Conservation (phyloP, 768 basidiomycete genomes). For the Leccinum pellstonianum region DNA sequence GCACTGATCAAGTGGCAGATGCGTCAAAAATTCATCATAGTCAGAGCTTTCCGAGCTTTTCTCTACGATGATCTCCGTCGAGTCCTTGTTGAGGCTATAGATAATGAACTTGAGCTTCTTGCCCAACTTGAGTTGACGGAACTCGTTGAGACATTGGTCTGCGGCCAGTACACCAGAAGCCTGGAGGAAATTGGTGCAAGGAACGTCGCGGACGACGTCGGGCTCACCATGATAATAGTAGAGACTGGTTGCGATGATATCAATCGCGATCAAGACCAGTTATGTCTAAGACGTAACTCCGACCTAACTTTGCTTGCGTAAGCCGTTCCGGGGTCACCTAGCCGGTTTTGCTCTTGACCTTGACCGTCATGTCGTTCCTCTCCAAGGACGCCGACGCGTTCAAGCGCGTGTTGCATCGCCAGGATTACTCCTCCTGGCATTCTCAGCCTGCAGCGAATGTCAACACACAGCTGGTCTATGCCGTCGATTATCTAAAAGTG, state of each 20-base stretch:
- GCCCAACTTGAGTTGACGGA: constrained; percentile 22
- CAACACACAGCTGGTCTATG: constrained; percentile 85
- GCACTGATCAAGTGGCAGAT: constrained; percentile 72
- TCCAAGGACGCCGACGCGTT: constrained; percentile 71
- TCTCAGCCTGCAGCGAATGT: constrained; percentile 86
- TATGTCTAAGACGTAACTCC: constrained; percentile 18
- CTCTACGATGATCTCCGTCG: constrained; percentile 73
- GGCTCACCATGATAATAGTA: constrained; percentile 33
- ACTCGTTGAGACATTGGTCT: constrained; percentile 43
- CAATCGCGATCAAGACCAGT: constrained; percentile 23
- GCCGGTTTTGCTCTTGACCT: constrained; percentile 4
- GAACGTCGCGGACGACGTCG: constrained; percentile 1
- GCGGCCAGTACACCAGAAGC: constrained; percentile 47
- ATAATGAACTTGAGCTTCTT: constrained; percentile 85
- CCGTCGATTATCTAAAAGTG: constrained; percentile 80
- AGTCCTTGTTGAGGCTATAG: constrained; percentile 58
- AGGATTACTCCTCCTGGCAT: constrained; percentile 77
- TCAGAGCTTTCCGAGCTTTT: constrained; percentile 50
- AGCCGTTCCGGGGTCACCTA: background rate
- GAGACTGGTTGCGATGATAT: constrained; percentile 19
- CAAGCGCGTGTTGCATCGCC: constrained; percentile 60
- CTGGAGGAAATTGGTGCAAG: constrained; percentile 6
- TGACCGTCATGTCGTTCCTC: constrained; percentile 58
- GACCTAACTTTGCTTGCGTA: constrained; percentile 29
- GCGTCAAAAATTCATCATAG: constrained; percentile 72